These are phyloP conservation scores for Trichoderma sp. DNA, from an alignment of 2,329 filamentous ascomycete genomes.

Conservation along the genomic window DNA sequence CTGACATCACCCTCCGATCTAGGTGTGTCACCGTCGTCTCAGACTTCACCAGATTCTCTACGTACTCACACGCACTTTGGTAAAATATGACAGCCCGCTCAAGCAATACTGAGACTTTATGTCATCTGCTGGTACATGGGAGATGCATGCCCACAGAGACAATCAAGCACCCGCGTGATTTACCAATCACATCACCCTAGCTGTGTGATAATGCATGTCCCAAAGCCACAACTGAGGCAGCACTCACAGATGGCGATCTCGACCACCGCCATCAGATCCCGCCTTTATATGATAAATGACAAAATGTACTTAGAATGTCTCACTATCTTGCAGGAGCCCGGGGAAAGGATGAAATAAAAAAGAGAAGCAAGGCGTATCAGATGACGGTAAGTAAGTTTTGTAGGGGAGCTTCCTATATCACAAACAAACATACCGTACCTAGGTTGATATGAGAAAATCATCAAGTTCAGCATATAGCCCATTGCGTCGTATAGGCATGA, in stretches of 20 bases:
- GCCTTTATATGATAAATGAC: background rate
- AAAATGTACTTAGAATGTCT: background rate
- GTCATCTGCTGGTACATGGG: background rate
- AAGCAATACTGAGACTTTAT: background rate
- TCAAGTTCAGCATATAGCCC: background rate
- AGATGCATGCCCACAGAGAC: background rate
- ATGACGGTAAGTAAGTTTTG: background rate
- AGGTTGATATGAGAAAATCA: background rate
- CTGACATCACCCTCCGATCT: background rate
- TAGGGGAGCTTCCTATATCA: background rate
- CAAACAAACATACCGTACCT: background rate
- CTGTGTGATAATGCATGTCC: background rate
- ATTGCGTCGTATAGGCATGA: background rate
- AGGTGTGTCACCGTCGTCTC: background rate
- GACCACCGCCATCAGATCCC: background rate
- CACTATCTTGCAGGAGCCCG: background rate
- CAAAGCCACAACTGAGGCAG: background rate
- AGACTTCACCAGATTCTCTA: background rate
- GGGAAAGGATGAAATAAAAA: background rate
- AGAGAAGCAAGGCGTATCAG: background rate
- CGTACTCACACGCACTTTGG: background rate
- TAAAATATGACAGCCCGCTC: background rate
- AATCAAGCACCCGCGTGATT: background rate
- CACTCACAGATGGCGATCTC: background rate
- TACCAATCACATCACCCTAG: background rate